Base-by-base conservation (phyloP, 2,329 filamentous ascomycete genomes). In the Leptographium procerum region DNA sequence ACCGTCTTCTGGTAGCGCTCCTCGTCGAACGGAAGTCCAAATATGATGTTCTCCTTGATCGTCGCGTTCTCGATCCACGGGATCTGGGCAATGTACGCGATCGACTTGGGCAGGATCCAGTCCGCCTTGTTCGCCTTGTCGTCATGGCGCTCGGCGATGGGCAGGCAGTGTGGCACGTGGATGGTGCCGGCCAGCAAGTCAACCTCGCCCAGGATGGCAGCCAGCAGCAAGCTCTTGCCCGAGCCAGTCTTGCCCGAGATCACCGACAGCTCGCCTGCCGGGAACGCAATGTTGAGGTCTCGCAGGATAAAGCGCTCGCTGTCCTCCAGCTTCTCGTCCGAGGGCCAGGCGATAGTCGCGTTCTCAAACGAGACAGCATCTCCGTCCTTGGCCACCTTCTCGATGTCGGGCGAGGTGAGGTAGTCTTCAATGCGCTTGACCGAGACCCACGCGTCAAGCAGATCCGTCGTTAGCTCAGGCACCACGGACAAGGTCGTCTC, bases 51-150 rank as follows among this genome's bases (percentile, higher is more conserved):
- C 51, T 90, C 84, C 58, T 80, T 83, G 61, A 95, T 84, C 7
- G 83, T 87, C 1, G 86, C 87, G 64, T 91, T 92, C 66, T 92
- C 88, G 54, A 94, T 88, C 89, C 88, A 94, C 0, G 89, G 88
- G 9, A 87, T 89, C 67, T 91, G 88, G 1, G 86, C 82, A 36
- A 91, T 86, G 64, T 85, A 92, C 0, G 88, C 88, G 53, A 91
- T 79, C 1, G 86, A 80, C 3, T 79, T 78, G 9, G 84, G 79
- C 19, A 90, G 77, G 51, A 87, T 83, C 88, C 88, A 91, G 63
- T 88, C 79, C 34, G 70, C 75, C 52, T 68, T 73, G 53, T 81
- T 86, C 2, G 87, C 87, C 61, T 83, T 80, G 56, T 72, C 68
- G 64, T 89, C 85, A 61, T 80, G 78, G 43, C 85, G 77, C 31